These are phyloP conservation scores for Scedosporium dehoogii DNA, from an alignment of 2,329 filamentous ascomycete species.

Conservation along the genomic window DNA sequence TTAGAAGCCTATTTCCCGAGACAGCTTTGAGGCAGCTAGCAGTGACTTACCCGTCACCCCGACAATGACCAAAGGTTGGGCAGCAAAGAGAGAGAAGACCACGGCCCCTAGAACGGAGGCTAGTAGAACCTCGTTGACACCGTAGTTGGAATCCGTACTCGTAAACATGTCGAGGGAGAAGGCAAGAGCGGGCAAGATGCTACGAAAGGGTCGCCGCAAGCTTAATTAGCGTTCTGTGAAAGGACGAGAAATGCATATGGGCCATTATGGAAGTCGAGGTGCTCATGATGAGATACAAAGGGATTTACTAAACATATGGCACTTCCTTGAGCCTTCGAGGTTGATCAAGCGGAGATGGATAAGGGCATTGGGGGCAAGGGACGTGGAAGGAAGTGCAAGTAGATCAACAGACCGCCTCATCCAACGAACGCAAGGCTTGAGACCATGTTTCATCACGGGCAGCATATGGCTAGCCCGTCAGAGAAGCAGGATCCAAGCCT, in stretches of 20 bases:
- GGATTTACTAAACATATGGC: no score
- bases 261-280: no score
- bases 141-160: slow-evolving; percentile 74
- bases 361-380: background rate
- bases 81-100: slow-evolving; percentile 70
- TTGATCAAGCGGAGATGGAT: no score
- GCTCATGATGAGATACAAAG: no score
- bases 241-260: no score
- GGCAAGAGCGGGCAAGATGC: slow-evolving; percentile 76
- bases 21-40: background rate
- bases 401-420: background rate
- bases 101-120: slow-evolving; percentile 74
- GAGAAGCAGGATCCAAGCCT: background rate
- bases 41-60: slow-evolving; percentile 59
- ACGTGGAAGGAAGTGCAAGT: background rate
- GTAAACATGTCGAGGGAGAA: slow-evolving; percentile 92
- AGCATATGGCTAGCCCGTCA: no score
- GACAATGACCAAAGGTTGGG: slow-evolving; percentile 82
- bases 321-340: no score
- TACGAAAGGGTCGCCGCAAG: slow-evolving; percentile 20
- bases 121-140: slow-evolving; percentile 85
- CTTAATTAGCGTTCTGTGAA: background rate
- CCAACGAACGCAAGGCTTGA: no score
- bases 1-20: background rate
- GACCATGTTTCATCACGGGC: no score